These are phyloP conservation scores for Trichocladium uniseriatum DNA, from an alignment of 495 filamentous ascomycete species.

Conservation along the genomic window DNA sequence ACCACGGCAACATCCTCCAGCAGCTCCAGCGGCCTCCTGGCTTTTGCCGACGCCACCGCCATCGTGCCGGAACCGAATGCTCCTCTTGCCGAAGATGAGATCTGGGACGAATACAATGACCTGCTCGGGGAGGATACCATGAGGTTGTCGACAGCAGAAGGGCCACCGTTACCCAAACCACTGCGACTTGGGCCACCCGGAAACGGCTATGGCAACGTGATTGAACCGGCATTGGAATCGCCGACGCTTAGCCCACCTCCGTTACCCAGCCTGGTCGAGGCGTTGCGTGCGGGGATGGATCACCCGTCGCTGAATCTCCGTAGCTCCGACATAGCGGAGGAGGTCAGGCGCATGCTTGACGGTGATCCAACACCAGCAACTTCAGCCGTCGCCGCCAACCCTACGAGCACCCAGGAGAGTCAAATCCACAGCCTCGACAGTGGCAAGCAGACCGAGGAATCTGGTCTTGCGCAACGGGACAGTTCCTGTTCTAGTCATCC, in stretches of 20 bases:
- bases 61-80: slow-evolving; percentile 49
- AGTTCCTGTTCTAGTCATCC: slow-evolving; percentile 32
- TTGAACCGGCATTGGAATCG: slow-evolving; percentile 32
- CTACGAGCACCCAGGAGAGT: slow-evolving; percentile 37
- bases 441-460: slow-evolving; percentile 18
- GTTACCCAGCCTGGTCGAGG: slow-evolving; percentile 25
- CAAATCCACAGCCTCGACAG: slow-evolving; percentile 20
- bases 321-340: slow-evolving; percentile 40
- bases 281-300: slow-evolving; percentile 22
- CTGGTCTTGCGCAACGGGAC: background rate
- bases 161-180: slow-evolving; percentile 36
- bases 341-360: slow-evolving; percentile 36
- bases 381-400: slow-evolving; percentile 46
- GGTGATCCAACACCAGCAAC: slow-evolving; percentile 30
- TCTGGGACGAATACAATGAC: slow-evolving; percentile 94
- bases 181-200: slow-evolving; percentile 35
- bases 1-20: slow-evolving; percentile 50
- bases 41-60: slow-evolving; percentile 48
- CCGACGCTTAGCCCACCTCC: slow-evolving; percentile 28
- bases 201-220: slow-evolving; percentile 12
- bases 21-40: slow-evolving; percentile 51
- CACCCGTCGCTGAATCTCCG: slow-evolving; percentile 31
- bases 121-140: slow-evolving; percentile 56
- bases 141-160: slow-evolving; percentile 44
- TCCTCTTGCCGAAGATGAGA: slow-evolving; percentile 67